Evolutionary conservation across 345 rosid species (phyloP).

Genomic region (Aethionema arabicum): DNA sequence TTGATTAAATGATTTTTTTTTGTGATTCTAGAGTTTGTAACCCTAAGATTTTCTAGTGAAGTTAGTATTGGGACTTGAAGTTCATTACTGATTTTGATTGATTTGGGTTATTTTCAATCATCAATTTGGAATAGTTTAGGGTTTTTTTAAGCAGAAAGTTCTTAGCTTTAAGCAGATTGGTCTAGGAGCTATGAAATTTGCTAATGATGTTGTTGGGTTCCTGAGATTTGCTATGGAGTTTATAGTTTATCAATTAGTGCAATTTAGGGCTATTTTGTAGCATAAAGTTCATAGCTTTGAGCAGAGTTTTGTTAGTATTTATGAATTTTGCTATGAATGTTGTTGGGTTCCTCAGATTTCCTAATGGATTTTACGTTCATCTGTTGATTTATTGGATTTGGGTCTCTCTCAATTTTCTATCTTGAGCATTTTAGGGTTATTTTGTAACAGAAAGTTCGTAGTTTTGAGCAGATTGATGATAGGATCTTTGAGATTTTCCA

Average conservation of each 20-base stretch:
- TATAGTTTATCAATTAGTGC: no score
- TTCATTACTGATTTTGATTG: background rate
- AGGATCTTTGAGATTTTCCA: no score
- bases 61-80: background rate
- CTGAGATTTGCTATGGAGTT: no score
- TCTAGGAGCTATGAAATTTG: background rate
- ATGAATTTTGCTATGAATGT: conserved; percentile 1
- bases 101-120: conserved; percentile 14
- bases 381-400: no score
- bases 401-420: background rate
- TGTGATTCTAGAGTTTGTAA: conserved; percentile 6
- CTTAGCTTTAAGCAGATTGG: conserved; percentile 1
- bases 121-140: background rate
- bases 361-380: no score
- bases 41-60: background rate
- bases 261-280: background rate
- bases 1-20: background rate
- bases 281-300: conserved; percentile 3
- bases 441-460: background rate
- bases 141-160: background rate
- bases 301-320: background rate
- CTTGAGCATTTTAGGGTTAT: background rate
- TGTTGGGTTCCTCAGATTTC: background rate
- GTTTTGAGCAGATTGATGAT: background rate
- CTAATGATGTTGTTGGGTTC: background rate